Evolutionary conservation across 2,329 filamentous ascomycete genomes (phyloP).

Genomic region (Sodiomyces alkalinus): DNA sequence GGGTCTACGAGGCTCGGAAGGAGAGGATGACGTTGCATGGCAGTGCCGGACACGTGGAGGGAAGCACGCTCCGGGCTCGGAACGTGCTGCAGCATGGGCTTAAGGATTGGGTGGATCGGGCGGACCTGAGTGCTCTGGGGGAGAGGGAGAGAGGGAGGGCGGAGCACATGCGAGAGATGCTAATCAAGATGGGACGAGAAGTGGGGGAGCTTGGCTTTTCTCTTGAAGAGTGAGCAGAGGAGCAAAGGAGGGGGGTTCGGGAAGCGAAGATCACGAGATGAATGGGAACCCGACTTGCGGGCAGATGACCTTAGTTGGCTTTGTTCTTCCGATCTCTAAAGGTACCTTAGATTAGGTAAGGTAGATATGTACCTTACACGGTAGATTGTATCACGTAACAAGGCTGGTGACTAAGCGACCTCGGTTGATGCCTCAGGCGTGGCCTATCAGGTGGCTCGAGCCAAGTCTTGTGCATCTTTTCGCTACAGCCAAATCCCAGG

Average conservation of each 20-base stretch:
- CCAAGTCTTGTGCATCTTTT: conserved; percentile 17
- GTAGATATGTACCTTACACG: no score
- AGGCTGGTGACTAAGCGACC: no score
- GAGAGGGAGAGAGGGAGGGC: conserved; percentile 32
- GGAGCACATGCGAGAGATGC: conserved; percentile 45
- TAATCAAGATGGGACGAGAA: conserved; percentile 46
- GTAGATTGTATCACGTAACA: no score
- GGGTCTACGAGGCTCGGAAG: conserved; percentile 41
- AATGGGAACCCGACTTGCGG: no score
- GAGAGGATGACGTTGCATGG: conserved; percentile 61
- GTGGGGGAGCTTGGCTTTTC: conserved; percentile 50
- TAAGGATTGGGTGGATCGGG: conserved; percentile 46
- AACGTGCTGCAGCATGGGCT: conserved; percentile 67
- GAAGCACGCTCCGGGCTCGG: conserved; percentile 41
- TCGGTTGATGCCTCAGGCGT: conserved; percentile 7
- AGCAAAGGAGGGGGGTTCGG: no score
- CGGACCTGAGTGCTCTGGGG: conserved; percentile 35
- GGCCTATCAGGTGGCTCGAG: conserved; percentile 2
- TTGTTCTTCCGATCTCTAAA: no score
- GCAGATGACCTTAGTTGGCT: no score
- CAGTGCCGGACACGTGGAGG: conserved; percentile 46
- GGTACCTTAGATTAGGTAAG: no score
- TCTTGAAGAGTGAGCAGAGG: conserved; percentile 23
- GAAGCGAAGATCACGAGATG: no score
- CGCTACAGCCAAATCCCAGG: conserved; percentile 20